A percentile compares a stretch with the other conserved stretches of the same genome.
phyloP scores from a whole-genome alignment of 768 basidiomycete genomes.

The Clitopilus passeckerianus region DNA sequence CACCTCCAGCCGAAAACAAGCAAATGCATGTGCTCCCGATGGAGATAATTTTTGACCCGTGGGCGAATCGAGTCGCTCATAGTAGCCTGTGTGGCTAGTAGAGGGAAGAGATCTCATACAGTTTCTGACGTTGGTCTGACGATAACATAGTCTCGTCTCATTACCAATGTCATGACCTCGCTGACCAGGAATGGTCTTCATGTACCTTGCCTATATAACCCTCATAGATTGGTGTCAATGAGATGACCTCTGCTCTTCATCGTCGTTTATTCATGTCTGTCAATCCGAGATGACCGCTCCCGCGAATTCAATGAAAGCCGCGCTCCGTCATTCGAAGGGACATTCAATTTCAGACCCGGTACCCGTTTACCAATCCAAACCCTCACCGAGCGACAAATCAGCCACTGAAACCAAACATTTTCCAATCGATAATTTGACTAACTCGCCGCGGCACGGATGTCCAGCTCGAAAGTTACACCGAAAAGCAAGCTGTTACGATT shows the following conservation, averaged over 20 bases:
- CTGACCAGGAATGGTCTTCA: not conserved
- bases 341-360: not conserved
- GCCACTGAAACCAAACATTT: not conserved
- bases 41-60: not conserved
- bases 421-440: not conserved
- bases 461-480: conserved; percentile 19
- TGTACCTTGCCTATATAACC: not conserved
- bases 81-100: not conserved
- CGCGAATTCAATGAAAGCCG: not conserved
- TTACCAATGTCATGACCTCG: not conserved
- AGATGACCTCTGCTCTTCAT: not conserved
- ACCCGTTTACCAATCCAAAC: not conserved
- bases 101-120: not conserved
- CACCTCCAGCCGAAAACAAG: too few relatives aligned
- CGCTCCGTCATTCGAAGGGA: not conserved
- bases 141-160: not conserved
- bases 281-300: not conserved
- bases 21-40: not conserved
- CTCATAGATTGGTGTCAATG: not conserved
- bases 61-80: not conserved
- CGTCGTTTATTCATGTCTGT: not conserved
- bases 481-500: conserved; percentile 26
- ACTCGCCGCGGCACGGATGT: not conserved
- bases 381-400: not conserved
- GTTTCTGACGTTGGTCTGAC: not conserved